Evolutionary conservation across 2,329 filamentous ascomycete species (phyloP).

Genomic region (Alternaria hordeiaustralica): DNA sequence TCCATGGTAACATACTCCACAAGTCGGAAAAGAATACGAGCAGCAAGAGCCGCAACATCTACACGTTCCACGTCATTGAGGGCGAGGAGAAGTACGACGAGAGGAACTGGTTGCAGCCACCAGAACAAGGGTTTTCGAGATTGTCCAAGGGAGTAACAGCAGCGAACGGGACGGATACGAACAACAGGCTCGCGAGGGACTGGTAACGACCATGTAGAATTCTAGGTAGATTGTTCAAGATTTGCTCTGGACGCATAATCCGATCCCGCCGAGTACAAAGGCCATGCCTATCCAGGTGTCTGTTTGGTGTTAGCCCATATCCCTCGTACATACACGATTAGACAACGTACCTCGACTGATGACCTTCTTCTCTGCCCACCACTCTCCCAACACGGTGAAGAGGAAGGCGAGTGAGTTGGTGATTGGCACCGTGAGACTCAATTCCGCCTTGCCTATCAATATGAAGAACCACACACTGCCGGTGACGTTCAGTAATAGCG

Average conservation of each 20-base stretch:
- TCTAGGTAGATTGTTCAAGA: constrained; percentile 19
- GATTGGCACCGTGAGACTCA: constrained; percentile 92
- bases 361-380: constrained; percentile 91
- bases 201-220: constrained; percentile 17
- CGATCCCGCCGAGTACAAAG: constrained; percentile 80
- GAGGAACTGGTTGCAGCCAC: constrained; percentile 92
- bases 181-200: constrained; percentile 19
- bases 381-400: constrained; percentile 95
- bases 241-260: constrained; percentile 74
- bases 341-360: constrained; percentile 75
- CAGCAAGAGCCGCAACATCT: constrained; percentile 86
- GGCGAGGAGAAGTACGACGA: constrained; percentile 79
- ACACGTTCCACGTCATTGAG: constrained; percentile 97
- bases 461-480: constrained; percentile 97
- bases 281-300: constrained; percentile 85
- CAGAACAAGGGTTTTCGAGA: constrained; percentile 77
- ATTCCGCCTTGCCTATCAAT: constrained; percentile 87
- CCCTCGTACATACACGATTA: background rate
- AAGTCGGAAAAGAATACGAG: constrained; percentile 95
- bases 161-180: background rate
- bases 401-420: constrained; percentile 93
- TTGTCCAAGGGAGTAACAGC: constrained; percentile 52
- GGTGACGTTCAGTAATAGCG: constrained; percentile 85
- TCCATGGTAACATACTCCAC: constrained; percentile 94
- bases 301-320: constrained; percentile 43